Evolutionary conservation across 345 rosid genomes (phyloP), one percentile per base, ranked within the genome.

Genomic region (Syzygium jambos): DNA sequence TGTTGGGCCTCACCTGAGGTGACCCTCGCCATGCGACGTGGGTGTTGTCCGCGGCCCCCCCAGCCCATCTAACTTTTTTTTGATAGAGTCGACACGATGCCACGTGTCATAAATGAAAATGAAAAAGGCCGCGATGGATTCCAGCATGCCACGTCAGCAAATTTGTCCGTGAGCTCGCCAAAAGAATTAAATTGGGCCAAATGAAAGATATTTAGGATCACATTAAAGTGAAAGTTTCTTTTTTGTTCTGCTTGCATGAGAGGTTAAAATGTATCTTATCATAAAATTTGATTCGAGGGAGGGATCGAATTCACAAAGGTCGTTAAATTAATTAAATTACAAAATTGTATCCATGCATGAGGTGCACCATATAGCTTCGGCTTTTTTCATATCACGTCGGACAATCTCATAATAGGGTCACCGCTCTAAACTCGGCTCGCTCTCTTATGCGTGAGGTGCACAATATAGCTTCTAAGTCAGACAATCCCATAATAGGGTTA

Each of bases 161-260:
- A 12, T 11, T 27, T 27, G n/a, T 7, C 0, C 1, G 8, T 0
- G 30, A 5, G 8, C n/a, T 59, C 0, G 16, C 7, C 9, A 1
- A 0, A 61, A 61, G 9, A 7, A 61, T 16, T 61, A 61, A 27
- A 61, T 61, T 61, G 17, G 3, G 9, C 17, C 27, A 5, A 59
- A 59, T 11, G 11, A 43, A 43, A 43, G 7, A 43, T 43, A 43
- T 43, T 5, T 43, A 6, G 46, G 46, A 43, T 43, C 46, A 59
- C 65, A 25, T 57, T 57, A 25, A 14, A 57, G 4, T 14, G 43
- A 41, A 41, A 41, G 43, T 25, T 23, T 56, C 10, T 3, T 25
- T 25, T 57, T 57, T 4, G 63, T 3, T 0, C 9, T 11, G 29
- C 11, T 57, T 25, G 11, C 29, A 57, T 6, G 7, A 57, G 63